A percentile compares a stretch with the other conserved stretches of the same genome.
Conservation (phyloP, 2,329 filamentous ascomycete genomes). For the Alternaria panax region DNA sequence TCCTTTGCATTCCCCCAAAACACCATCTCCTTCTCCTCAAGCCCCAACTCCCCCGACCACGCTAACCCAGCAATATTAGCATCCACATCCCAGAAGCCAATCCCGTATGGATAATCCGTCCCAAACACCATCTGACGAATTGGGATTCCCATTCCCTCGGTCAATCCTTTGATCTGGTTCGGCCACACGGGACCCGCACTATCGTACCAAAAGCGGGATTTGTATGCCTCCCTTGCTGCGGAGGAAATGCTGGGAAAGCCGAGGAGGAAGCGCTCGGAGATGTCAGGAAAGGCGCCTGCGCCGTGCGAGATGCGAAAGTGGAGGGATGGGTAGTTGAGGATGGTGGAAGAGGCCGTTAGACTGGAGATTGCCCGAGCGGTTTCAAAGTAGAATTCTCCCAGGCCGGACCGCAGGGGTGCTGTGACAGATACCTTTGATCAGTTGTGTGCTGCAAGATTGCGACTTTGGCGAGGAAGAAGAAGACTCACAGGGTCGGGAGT, state of each 20-base stretch:
- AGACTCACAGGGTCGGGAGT: constrained; percentile 43
- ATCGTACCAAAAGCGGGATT: constrained; percentile 48
- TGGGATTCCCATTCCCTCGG: constrained; percentile 42
- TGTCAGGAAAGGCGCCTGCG: constrained; percentile 48
- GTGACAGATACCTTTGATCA: background rate
- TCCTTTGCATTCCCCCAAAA: constrained; percentile 36
- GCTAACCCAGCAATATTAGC: constrained; percentile 42
- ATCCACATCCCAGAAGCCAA: constrained; percentile 48
- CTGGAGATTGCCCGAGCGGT: constrained; percentile 47
- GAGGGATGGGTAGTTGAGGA: constrained; percentile 39
- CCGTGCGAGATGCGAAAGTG: constrained; percentile 48
- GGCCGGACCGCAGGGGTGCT: constrained; percentile 46
- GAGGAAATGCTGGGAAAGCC: constrained; percentile 37
- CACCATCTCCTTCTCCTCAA: constrained; percentile 36
- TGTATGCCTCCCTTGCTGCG: constrained; percentile 39
- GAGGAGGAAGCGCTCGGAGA: constrained; percentile 45
- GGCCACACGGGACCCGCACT: constrained; percentile 49
- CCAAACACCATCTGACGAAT: constrained; percentile 47
- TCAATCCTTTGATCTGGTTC: constrained; percentile 46
- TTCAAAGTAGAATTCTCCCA: constrained; percentile 50
- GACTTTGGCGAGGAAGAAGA: background rate
- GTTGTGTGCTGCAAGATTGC: no score
- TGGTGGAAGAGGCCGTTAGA: constrained; percentile 39
- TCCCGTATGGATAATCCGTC: constrained; percentile 50
- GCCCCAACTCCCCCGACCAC: constrained; percentile 28